Evolutionary conservation across 352 stramenopile species (phyloP), one percentile per base, ranked within the genome.

Genomic region (Phytophthora colocasiae): DNA sequence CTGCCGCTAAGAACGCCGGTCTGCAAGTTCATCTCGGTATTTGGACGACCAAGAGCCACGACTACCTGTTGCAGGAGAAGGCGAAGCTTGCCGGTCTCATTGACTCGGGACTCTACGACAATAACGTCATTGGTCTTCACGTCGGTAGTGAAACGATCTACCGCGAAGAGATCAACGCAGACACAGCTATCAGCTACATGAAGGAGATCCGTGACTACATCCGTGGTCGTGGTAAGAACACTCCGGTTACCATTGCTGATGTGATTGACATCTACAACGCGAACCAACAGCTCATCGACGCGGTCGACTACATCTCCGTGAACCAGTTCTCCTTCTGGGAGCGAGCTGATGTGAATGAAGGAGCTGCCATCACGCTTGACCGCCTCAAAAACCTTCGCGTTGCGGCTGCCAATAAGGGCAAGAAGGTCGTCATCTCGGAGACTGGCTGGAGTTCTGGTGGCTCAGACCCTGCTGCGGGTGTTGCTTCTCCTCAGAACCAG

Each of bases 241-340:
- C 85, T 4, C 82, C 80, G 14, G 60, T 94, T 29, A 86, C 83
- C 6, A 87, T 93, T 61, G 80, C 86, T 12, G 84, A 95, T 55
- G 73, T 88, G 22, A 78, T 92, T 19, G 81, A 92, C 67, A 74
- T 81, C 17, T 95, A 91, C 73, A 73, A 87, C 47, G 54, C 60
- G n/a, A 84, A 93, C 53, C 77, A 60, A 24, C 26, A 81, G 40
- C 61, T 95, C 2, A 54, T 92, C 24, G 66, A 89, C 17, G 82
- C 79, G 0, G 82, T 91, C 2, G 86, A 95, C 49, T 81, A 82
- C 53, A 61, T 92, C 19, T 87, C 78, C 17, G 75, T 91, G 36
- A 95, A 93, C 73, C 80, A 95, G 63, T 95, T 95, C 51, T 85
- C 82, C 11, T 90, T 90, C 66, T 95, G 86, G 86, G 84, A 92